These are phyloP conservation scores for Fonsecaea pugnacius DNA, from an alignment of 2,329 filamentous ascomycete species.

Conservation along the genomic window DNA sequence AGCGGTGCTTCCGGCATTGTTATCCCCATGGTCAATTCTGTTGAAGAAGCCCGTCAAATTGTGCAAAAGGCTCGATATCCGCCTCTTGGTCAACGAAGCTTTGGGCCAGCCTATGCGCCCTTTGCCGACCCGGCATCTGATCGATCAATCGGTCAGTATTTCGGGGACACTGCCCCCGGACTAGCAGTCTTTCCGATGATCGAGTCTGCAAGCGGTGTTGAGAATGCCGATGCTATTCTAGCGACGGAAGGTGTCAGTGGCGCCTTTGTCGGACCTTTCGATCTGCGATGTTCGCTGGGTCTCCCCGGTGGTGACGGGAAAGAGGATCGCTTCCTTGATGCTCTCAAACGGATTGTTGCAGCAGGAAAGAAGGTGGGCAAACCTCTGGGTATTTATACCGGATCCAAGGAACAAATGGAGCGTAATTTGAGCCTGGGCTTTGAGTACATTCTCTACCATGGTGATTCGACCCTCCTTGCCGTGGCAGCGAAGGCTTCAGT, in stretches of 20 bases:
- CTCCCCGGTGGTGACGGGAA: not conserved
- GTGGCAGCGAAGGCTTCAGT: not conserved
- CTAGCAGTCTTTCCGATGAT: not conserved
- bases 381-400: not conserved
- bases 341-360: not conserved
- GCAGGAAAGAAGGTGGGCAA: not conserved
- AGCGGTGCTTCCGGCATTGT: slow-evolving; percentile 63
- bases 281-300: slow-evolving; percentile 4
- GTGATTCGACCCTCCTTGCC: not conserved
- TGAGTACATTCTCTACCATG: slow-evolving; percentile 1
- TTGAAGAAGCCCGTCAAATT: slow-evolving; percentile 56
- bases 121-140: slow-evolving; percentile 11
- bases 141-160: not conserved
- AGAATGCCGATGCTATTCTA: not conserved
- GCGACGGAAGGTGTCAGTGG: not conserved
- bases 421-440: slow-evolving; percentile 2
- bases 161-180: not conserved
- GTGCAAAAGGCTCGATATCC: slow-evolving; percentile 61
- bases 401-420: not conserved
- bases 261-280: not conserved
- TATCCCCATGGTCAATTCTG: slow-evolving; percentile 57
- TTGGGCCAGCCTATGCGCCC: slow-evolving; percentile 44
- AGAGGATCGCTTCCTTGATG: not conserved
- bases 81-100: slow-evolving; percentile 57
- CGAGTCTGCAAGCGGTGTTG: not conserved